A percentile compares a stretch with the other conserved stretches of the same genome.
Evolutionary conservation across 306 rosid genomes (phyloP).

Genomic region (Cicer judaicum): DNA sequence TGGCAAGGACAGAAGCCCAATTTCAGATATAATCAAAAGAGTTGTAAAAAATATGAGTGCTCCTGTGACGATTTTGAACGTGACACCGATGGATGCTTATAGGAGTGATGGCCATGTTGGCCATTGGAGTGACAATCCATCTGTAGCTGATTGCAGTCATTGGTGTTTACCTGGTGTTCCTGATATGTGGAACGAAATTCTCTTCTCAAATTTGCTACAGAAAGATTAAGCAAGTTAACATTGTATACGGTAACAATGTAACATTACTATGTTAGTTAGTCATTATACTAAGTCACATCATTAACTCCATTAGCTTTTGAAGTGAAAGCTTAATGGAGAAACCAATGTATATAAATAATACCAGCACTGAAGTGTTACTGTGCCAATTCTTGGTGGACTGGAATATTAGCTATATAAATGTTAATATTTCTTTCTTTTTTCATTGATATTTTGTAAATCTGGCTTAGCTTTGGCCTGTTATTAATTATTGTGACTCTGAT

Average conservation of each 20-base stretch:
- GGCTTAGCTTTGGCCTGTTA: too few relatives aligned
- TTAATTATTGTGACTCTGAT: too few relatives aligned
- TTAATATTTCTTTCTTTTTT: too few relatives aligned
- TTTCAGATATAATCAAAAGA: constrained; percentile 66
- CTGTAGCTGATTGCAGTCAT: constrained; percentile 91
- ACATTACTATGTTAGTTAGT: not conserved
- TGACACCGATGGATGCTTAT: constrained; percentile 78
- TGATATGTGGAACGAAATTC: constrained; percentile 95
- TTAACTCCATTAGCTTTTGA: not conserved
- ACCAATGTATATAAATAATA: constrained; percentile 1
- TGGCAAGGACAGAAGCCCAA: constrained; percentile 61
- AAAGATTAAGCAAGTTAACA: constrained; percentile 35
- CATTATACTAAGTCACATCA: not conserved
- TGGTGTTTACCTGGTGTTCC: constrained; percentile 99
- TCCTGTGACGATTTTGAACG: constrained; percentile 60
- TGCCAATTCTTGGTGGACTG: constrained; percentile 1
- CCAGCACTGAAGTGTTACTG: not conserved
- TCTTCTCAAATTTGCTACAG: constrained; percentile 61
- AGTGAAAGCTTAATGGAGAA: not conserved
- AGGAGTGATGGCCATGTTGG: constrained; percentile 92
- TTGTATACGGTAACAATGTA: constrained; percentile 25
- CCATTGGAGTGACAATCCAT: constrained; percentile 76
- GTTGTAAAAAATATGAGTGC: constrained; percentile 61
- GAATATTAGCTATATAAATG: too few relatives aligned
- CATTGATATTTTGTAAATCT: too few relatives aligned